Evolutionary conservation across 2,329 filamentous ascomycete species (phyloP).

Genomic region (Chrysoporthe austroafricana): DNA sequence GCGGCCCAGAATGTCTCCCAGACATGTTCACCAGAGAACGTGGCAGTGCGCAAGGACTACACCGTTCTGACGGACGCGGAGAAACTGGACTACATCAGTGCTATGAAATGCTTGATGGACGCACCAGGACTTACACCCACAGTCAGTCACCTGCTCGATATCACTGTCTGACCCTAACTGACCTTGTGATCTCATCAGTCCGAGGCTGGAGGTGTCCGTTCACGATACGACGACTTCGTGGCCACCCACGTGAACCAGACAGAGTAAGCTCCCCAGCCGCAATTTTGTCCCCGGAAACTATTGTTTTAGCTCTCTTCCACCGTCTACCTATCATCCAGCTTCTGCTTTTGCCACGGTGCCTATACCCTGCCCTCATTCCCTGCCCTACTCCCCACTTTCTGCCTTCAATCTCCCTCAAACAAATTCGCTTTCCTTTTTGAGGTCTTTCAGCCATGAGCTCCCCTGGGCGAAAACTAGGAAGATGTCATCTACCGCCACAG

Average conservation of each 20-base stretch:
- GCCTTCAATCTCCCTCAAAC: not conserved
- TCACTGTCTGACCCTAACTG: not conserved
- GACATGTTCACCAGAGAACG: not conserved
- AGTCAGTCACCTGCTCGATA: not conserved
- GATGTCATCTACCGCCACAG: not conserved
- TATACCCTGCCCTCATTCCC: not conserved
- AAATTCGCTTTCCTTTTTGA: not conserved
- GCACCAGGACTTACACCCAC: slow-evolving; percentile 3
- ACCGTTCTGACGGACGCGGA: not conserved
- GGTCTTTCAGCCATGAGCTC: no score
- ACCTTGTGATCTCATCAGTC: not conserved
- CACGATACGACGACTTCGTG: slow-evolving; percentile 40
- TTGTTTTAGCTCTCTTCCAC: not conserved
- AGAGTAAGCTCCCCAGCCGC: slow-evolving; percentile 17
- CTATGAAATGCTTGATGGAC: slow-evolving; percentile 11
- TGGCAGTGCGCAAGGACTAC: slow-evolving; percentile 11
- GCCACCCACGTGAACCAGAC: slow-evolving; percentile 36
- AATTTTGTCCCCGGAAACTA: not conserved
- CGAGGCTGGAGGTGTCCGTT: slow-evolving; percentile 36
- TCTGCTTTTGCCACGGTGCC: not conserved
- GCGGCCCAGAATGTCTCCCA: not conserved
- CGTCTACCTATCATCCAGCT: not conserved
- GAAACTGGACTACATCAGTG: slow-evolving; percentile 7
- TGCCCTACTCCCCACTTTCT: not conserved
- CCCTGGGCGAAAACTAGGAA: no score